A percentile compares a stretch with the other conserved stretches of the same genome.
phyloP scores from a whole-genome alignment of 1,139 yeast genomes.

The Sugiyamaella japonica region DNA sequence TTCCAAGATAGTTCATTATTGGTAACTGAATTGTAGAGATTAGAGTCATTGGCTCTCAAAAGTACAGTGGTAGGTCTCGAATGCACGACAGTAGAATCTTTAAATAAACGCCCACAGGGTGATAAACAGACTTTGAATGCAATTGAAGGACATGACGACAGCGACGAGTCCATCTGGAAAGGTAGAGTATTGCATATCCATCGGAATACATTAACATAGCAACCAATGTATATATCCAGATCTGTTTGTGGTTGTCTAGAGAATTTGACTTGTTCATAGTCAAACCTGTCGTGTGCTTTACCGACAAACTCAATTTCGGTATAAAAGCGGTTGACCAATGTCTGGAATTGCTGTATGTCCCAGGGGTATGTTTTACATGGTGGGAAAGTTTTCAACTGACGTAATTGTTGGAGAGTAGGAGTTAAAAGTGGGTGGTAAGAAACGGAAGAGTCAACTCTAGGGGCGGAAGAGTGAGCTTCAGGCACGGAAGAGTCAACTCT shows the following conservation, averaged over 20 bases:
- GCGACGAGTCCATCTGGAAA: background rate
- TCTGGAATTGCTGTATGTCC: slow-evolving; percentile 6
- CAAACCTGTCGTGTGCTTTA: background rate
- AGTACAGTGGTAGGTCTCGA: background rate
- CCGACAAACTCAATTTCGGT: background rate
- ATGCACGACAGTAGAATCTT: background rate
- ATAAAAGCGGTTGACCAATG: slow-evolving; percentile 2
- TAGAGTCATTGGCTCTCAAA: background rate
- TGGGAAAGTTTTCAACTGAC: slow-evolving; percentile 10
- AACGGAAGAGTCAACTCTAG: too few species aligned
- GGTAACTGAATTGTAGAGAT: background rate
- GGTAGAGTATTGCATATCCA: slow-evolving; percentile 9
- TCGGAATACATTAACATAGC: slow-evolving; percentile 14
- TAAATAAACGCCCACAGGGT: background rate
- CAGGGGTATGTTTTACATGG: slow-evolving; percentile 4
- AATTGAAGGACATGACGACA: background rate
- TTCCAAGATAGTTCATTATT: slow-evolving; percentile 6
- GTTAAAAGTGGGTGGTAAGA: too few species aligned
- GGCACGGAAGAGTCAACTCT: too few species aligned
- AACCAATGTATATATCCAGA: slow-evolving; percentile 13
- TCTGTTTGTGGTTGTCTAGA: slow-evolving; percentile 8
- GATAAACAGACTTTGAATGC: background rate
- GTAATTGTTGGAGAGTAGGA: slow-evolving; percentile 10
- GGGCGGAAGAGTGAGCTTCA: too few species aligned
- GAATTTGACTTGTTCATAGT: slow-evolving; percentile 14